Percentiles rank a stretch among this genome's conserved stretches.
Conservation (phyloP, 2,329 filamentous ascomycete genomes). For the Aspergillus flavus region DNA sequence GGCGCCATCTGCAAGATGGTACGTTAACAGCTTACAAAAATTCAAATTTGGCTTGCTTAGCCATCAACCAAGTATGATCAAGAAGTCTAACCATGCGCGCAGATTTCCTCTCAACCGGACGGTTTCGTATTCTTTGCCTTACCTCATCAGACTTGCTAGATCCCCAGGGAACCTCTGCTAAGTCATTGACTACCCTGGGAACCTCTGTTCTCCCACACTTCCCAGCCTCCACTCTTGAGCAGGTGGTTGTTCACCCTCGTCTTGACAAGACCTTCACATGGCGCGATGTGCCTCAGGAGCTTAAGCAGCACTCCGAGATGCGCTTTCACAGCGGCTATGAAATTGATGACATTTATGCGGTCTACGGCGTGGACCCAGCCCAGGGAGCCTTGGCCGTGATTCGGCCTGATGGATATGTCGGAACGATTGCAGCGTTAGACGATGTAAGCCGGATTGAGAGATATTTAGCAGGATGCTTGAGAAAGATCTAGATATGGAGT, state of each 20-base stretch:
- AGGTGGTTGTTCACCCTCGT: slow-evolving; percentile 39
- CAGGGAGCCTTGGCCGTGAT: slow-evolving; percentile 38
- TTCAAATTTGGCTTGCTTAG: neutral
- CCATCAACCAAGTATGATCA: no score
- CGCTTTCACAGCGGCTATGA: slow-evolving; percentile 36
- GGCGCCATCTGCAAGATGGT: slow-evolving; percentile 42
- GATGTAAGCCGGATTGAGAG: slow-evolving; percentile 30
- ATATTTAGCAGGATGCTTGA: slow-evolving; percentile 28
- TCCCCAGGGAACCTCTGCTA: slow-evolving; percentile 29
- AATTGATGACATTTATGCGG: slow-evolving; percentile 39
- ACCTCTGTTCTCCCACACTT: slow-evolving; percentile 27
- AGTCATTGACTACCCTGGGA: slow-evolving; percentile 27
- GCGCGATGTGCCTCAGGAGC: slow-evolving; percentile 32
- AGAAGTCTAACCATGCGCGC: neutral
- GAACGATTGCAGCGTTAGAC: slow-evolving; percentile 28
- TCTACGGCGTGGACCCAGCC: slow-evolving; percentile 36
- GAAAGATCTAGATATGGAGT: slow-evolving; percentile 12
- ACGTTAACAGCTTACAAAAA: slow-evolving; percentile 5
- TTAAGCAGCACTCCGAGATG: slow-evolving; percentile 41
- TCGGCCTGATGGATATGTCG: slow-evolving; percentile 44
- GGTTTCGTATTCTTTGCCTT: slow-evolving; percentile 40
- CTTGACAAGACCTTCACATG: slow-evolving; percentile 33
- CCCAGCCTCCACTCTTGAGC: slow-evolving; percentile 33
- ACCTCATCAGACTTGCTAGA: slow-evolving; percentile 38
- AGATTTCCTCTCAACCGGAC: slow-evolving; percentile 42